These are phyloP conservation scores for Colletotrichum truncatum DNA, from an alignment of 2,329 filamentous ascomycete species.

Conservation along the genomic window DNA sequence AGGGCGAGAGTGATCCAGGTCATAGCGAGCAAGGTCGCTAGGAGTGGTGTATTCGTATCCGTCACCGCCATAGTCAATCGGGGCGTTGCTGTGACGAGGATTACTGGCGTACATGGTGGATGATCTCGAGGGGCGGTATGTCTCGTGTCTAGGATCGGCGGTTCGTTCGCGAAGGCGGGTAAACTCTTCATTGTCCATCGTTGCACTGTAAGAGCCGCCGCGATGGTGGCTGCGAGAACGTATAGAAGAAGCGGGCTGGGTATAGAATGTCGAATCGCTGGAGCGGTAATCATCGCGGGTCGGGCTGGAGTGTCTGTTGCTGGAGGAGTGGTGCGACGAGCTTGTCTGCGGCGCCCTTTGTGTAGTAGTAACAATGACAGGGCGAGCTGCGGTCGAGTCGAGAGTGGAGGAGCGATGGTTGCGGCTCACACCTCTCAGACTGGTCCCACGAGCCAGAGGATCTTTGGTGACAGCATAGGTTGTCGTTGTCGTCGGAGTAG, in stretches of 20 bases:
- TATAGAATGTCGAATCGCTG: conserved; percentile 63
- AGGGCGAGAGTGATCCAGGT: conserved; percentile 62
- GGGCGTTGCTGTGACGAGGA: conserved; percentile 51
- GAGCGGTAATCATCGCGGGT: conserved; percentile 60
- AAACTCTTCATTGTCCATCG: conserved; percentile 61
- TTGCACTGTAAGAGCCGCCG: conserved; percentile 53
- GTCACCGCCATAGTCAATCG: conserved; percentile 64
- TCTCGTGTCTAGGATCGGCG: conserved; percentile 55
- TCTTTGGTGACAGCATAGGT: conserved; percentile 67
- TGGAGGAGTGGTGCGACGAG: conserved; percentile 42
- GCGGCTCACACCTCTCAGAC: conserved; percentile 57
- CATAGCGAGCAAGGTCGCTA: conserved; percentile 68
- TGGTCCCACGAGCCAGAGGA: conserved; percentile 55
- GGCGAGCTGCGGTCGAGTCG: conserved; percentile 59
- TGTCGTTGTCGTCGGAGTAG: conserved; percentile 48
- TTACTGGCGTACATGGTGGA: conserved; percentile 54
- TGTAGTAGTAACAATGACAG: conserved; percentile 66
- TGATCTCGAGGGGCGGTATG: conserved; percentile 57
- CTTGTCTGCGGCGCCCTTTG: conserved; percentile 50
- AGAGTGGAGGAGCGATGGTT: conserved; percentile 60
- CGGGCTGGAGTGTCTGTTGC: conserved; percentile 54
- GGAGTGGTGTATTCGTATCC: conserved; percentile 73
- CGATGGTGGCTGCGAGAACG: conserved; percentile 58
- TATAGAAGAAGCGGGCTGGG: conserved; percentile 67
- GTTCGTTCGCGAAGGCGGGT: conserved; percentile 58